phyloP scores from a whole-genome alignment of 2,329 filamentous ascomycete species.

The Ceratocystis eucalypticola region DNA sequence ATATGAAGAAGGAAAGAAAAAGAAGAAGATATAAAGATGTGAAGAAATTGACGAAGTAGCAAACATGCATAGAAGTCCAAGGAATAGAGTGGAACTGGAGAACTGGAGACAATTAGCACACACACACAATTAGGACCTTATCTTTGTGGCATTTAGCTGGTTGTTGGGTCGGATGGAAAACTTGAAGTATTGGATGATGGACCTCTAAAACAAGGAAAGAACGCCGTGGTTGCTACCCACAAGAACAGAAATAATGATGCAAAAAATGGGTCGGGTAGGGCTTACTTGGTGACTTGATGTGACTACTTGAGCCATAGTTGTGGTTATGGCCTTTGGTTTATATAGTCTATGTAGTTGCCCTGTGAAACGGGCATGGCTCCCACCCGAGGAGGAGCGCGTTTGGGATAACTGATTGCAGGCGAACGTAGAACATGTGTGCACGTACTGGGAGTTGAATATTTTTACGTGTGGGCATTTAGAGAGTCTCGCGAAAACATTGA shows the following conservation, averaged over 20 bases:
- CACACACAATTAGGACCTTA: not conserved
- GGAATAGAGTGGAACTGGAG: not conserved
- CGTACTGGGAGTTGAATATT: not conserved
- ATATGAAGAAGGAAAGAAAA: slow-evolving; percentile 8
- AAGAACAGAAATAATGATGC: not conserved
- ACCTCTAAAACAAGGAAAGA: not conserved
- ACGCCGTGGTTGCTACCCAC: not conserved
- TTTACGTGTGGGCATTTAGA: not conserved
- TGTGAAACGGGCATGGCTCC: too few species aligned
- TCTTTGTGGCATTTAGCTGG: not conserved
- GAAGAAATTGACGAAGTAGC: slow-evolving; percentile 5
- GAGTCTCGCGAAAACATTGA: not conserved
- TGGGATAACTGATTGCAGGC: not conserved
- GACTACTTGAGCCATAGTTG: too few species aligned
- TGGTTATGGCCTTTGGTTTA: too few species aligned
- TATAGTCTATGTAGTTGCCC: too few species aligned
- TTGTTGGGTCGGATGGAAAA: not conserved
- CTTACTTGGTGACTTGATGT: not conserved
- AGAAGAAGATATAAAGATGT: not conserved
- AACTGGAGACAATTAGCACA: not conserved
- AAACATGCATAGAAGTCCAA: slow-evolving; percentile 1
- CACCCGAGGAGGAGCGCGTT: not conserved
- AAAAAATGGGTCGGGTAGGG: not conserved
- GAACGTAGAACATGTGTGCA: not conserved
- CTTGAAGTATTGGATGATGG: not conserved